These are phyloP conservation scores for Pyrus bretschneideri DNA, from an alignment of 306 rosid genomes.

Conservation along the genomic window DNA sequence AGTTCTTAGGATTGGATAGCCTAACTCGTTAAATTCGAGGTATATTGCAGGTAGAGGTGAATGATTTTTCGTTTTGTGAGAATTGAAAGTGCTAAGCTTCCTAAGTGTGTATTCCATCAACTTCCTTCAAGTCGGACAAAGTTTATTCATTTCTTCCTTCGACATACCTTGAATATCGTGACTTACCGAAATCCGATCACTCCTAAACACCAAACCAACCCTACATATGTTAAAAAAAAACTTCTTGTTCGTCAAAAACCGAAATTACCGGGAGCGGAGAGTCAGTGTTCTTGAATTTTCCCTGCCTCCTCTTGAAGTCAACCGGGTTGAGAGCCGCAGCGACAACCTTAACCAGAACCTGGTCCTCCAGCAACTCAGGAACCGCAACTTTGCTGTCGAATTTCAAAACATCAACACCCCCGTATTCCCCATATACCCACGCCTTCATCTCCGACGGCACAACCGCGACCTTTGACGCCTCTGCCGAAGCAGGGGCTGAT, in stretches of 20 bases:
- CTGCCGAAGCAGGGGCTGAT: constrained; percentile 51
- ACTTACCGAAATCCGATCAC: no score
- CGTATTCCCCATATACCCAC: constrained; percentile 83
- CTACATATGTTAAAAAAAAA: background rate
- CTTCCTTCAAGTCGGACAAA: no score
- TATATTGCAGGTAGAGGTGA: background rate
- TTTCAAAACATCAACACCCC: constrained; percentile 69
- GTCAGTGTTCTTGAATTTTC: constrained; percentile 83
- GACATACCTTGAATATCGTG: background rate
- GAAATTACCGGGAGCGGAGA: constrained; percentile 80
- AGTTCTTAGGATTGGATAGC: no score
- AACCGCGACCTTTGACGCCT: constrained; percentile 34
- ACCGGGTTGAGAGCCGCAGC: constrained; percentile 97
- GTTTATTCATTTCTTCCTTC: background rate
- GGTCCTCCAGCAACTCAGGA: constrained; percentile 75
- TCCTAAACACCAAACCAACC: background rate
- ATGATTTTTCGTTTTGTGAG: background rate
- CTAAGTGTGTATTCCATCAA: no score
- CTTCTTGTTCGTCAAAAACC: background rate
- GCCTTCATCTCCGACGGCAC: constrained; percentile 79
- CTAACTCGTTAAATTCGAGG: no score
- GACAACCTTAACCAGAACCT: constrained; percentile 59
- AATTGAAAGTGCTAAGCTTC: background rate
- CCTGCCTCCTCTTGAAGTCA: constrained; percentile 75
- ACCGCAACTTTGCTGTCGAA: constrained; percentile 51